These are phyloP conservation scores for Arabis alpina DNA, from an alignment of 345 rosid species.

Conservation along the genomic window DNA sequence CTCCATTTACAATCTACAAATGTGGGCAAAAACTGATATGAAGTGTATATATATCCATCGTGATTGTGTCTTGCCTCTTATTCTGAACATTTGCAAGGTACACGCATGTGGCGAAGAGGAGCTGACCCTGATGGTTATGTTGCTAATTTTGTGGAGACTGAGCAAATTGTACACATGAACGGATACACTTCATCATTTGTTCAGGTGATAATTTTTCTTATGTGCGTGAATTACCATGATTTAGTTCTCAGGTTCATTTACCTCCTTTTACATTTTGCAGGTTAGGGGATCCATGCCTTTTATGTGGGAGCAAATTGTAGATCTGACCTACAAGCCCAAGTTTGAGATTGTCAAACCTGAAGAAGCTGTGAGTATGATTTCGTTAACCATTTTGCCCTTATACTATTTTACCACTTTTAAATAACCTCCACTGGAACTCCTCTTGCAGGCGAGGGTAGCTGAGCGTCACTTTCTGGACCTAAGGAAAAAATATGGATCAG, in stretches of 20 bases:
- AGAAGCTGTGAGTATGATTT: constrained; percentile 77
- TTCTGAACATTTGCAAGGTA: constrained; percentile 55
- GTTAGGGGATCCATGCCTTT: constrained; percentile 95
- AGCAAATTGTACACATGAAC: constrained; percentile 88
- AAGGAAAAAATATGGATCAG: constrained; percentile 87
- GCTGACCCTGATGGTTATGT: constrained; percentile 98
- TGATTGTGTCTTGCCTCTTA: constrained; percentile 29
- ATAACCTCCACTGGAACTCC: constrained; percentile 26
- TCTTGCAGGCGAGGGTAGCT: constrained; percentile 66
- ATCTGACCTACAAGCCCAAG: constrained; percentile 93
- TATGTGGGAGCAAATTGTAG: constrained; percentile 94
- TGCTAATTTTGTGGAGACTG: constrained; percentile 95
- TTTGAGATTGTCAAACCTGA: constrained; percentile 84
- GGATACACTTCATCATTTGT: constrained; percentile 59
- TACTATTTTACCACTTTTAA: neutral
- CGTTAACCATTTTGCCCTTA: constrained; percentile 14
- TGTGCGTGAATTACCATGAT: no score
- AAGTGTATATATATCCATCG: neutral
- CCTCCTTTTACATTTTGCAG: constrained; percentile 45
- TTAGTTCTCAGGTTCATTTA: neutral
- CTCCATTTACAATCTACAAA: neutral
- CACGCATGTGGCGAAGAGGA: constrained; percentile 99
- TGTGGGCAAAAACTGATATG: neutral
- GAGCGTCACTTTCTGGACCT: constrained; percentile 95
- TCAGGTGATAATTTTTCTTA: constrained; percentile 55